Evolutionary conservation across 192 early-diverging fungal species (phyloP), one percentile per base, ranked within the genome.

Genomic region (Podila epigama): DNA sequence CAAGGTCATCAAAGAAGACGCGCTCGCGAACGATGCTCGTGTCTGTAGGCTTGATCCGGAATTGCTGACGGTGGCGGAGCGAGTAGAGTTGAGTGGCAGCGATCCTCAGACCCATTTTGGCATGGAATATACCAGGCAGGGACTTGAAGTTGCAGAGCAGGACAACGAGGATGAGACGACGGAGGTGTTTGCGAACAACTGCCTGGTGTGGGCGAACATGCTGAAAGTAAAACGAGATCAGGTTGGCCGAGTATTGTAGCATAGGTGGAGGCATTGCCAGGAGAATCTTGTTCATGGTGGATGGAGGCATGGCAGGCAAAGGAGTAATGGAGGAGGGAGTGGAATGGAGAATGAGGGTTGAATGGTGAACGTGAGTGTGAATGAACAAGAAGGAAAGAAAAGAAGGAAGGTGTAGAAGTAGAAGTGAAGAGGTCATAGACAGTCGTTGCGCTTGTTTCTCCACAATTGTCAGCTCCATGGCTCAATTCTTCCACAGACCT

Each of bases 171-270:
- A 68, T 64, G n/a, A 77, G 12, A 1, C 72, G 65, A 40, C 72
- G 72, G 25, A 68, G 16, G 39, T 68, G 61, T 36, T 77, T 77
- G 33, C 60, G 44, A 3, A 68, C 52, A 2, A 58, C 40, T 20
- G 55, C 66, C 48, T 68, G 60, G 22, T 59, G 50, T 1, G 72
- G 72, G 8, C 60, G 66, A 5, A 77, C 55, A 34, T 77, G 66
- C 39, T 77, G 72, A 52, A 77, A 77, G 55, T 77, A 77, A 50
- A 77, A 77, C 16, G 72, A 77, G 27, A 77, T 68, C 56, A 77
- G 34, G 58, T 68, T 68, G 53, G 72, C 72, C 5, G 54, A 37
- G 41, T 77, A 52, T 39, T 77, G 72, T 13, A 77, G 55, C 3
- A 59, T 27, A 7, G 72, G 72, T 36, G 72, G 65, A 0, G 72